Conservation (phyloP, 2,329 filamentous ascomycete genomes). For the Plectosphaerella sp. region DNA sequence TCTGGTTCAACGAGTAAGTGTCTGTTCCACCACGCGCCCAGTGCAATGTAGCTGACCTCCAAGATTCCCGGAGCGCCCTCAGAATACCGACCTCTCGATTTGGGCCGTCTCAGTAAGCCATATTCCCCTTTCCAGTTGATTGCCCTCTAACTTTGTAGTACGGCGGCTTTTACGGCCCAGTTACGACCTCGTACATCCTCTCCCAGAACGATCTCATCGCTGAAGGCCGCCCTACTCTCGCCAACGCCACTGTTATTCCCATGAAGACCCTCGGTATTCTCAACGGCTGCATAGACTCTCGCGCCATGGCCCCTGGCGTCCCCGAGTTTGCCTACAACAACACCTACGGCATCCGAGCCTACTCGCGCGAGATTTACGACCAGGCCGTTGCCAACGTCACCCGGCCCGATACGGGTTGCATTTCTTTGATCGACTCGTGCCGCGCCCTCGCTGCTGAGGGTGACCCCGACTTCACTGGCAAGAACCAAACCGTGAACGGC, state of each 20-base stretch:
- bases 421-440: constrained; percentile 47
- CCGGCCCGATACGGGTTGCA: constrained; percentile 42
- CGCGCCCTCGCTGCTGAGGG: constrained; percentile 28
- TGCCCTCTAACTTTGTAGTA: background rate
- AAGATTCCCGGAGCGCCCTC: constrained; percentile 55
- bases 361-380: constrained; percentile 13
- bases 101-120: constrained; percentile 28
- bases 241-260: constrained; percentile 19
- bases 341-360: constrained; percentile 7
- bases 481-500: constrained; percentile 29
- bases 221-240: background rate
- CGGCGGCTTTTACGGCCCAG: constrained; percentile 5
- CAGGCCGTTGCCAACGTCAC: constrained; percentile 27
- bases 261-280: constrained; percentile 6
- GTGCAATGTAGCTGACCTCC: background rate
- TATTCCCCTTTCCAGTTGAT: background rate
- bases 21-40: background rate
- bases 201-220: constrained; percentile 5
- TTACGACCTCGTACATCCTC: constrained; percentile 4
- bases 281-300: constrained; percentile 1
- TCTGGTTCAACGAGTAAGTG: constrained; percentile 49
- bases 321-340: constrained; percentile 18
- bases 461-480: constrained; percentile 37
- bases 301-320: constrained; percentile 24
- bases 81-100: constrained; percentile 47